Percentiles rank a stretch among this genome's conserved stretches.
These are phyloP conservation scores for Leptosphaerulina australis DNA, from an alignment of 2,329 filamentous ascomycete genomes.

Conservation along the genomic window DNA sequence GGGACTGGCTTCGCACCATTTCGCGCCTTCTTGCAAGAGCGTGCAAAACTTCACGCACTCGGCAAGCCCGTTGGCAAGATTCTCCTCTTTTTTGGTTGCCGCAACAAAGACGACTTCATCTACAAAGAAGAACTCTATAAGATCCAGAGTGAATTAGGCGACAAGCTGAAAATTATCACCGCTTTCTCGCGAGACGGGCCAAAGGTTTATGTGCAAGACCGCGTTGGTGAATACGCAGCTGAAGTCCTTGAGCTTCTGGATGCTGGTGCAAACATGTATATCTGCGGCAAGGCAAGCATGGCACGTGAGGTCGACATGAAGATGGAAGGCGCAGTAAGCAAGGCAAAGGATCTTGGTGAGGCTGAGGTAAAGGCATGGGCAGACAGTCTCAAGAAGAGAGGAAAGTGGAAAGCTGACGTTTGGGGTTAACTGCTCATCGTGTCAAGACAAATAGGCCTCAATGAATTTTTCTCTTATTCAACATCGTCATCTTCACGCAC, in stretches of 20 bases:
- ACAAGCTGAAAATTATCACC: constrained; percentile 33
- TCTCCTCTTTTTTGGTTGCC: constrained; percentile 45
- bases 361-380: constrained; percentile 54
- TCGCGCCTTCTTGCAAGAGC: constrained; percentile 43
- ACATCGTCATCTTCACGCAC: not conserved
- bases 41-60: constrained; percentile 40
- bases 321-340: constrained; percentile 48
- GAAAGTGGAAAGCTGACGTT: constrained; percentile 62
- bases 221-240: constrained; percentile 37
- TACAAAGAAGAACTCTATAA: constrained; percentile 37
- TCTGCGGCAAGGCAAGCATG: constrained; percentile 50
- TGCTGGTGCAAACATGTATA: constrained; percentile 50
- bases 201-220: constrained; percentile 50
- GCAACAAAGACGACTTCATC: constrained; percentile 41
- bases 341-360: constrained; percentile 49
- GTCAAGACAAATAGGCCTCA: constrained; percentile 3
- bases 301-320: constrained; percentile 51
- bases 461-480: not conserved
- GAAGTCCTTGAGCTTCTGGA: constrained; percentile 47
- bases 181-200: constrained; percentile 32
- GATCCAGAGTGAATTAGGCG: constrained; percentile 27
- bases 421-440: constrained; percentile 51
- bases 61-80: constrained; percentile 40
- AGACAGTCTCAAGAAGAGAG: constrained; percentile 55
- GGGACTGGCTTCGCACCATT: constrained; percentile 47